Evolutionary conservation across 306 rosid genomes (phyloP), one percentile per base, ranked within the genome.

Genomic region (Fagus crenata): DNA sequence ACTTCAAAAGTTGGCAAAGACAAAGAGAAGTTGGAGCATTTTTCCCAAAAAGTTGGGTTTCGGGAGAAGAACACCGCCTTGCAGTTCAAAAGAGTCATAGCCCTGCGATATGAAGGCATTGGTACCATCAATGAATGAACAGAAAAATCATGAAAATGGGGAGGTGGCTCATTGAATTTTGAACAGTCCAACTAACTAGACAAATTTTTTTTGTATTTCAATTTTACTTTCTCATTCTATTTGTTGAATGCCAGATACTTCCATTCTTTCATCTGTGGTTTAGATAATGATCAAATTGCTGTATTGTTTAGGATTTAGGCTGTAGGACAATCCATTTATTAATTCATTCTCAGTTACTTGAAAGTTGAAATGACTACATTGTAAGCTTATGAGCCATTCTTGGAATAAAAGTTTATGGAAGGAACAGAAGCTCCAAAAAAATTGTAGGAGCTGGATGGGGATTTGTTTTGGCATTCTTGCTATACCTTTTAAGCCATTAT

Each of bases 1-100:
- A 81, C 89, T 93, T 40, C 84, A 85, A 75, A 91, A 87, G 86
- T 58, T 93, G 43, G 76, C 64, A 31, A 93, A 87, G 80, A 74
- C 84, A 53, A 90, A 90, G 87, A 91, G 67, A 87, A 80, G 88
- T 83, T 88, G 97, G 98, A 91, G 80, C 77, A 75, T 90, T 85
- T 82, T 91, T 73, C 90, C 93, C 49, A 89, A 73, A 75, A 78
- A 81, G 54, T 79, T 93, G 65, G 91, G 97, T 36, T 87, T 81
- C 61, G 81, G 92, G 74, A 89, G 80, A 82, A 86, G 81, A 7
- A 68, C 89, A 0, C 88, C 85, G 81, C 82, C 68, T 54, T 82
- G 82, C 60, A 81, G 75, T 73, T 85, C 82, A 53, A 85, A 72
- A 77, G 85, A 85, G 69, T 37, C 83, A 42, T 82, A 78, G 73